These are phyloP conservation scores for Boletus smithii DNA, from an alignment of 1,284 basidiomycete genomes.

Conservation along the genomic window DNA sequence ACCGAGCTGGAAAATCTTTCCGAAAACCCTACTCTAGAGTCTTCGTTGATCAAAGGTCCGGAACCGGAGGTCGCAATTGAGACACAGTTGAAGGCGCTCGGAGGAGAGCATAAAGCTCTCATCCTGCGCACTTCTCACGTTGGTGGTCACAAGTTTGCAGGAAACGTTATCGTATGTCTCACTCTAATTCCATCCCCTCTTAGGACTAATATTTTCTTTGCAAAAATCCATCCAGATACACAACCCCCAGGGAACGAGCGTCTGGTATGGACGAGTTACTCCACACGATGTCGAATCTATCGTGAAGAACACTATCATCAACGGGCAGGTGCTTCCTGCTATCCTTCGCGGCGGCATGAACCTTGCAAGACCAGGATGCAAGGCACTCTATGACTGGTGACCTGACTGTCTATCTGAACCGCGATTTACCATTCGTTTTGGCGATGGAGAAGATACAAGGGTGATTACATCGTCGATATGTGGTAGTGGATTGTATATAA, in stretches of 20 bases:
- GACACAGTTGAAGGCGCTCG: slow-evolving; percentile 49
- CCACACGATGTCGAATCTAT: slow-evolving; percentile 85
- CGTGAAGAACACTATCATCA: slow-evolving; percentile 82
- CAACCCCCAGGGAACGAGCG: slow-evolving; percentile 76
- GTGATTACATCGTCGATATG: slow-evolving; percentile 30
- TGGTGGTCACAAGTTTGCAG: slow-evolving; percentile 88
- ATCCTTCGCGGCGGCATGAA: slow-evolving; percentile 83
- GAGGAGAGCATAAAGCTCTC: slow-evolving; percentile 57
- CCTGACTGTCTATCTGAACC: neutral
- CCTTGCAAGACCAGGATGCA: slow-evolving; percentile 62
- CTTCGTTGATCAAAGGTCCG: slow-evolving; percentile 39
- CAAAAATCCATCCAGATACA: slow-evolving; percentile 57
- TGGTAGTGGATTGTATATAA: slow-evolving; percentile 29
- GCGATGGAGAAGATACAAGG: slow-evolving; percentile 7
- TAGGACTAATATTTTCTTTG: neutral
- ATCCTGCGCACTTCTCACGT: slow-evolving; percentile 86
- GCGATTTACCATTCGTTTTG: neutral
- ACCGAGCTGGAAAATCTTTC: slow-evolving; percentile 70
- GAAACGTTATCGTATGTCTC: slow-evolving; percentile 76
- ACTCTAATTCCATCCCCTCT: neutral
- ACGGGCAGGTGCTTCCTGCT: slow-evolving; percentile 78
- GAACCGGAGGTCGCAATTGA: slow-evolving; percentile 37
- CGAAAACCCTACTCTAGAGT: slow-evolving; percentile 53
- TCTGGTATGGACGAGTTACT: slow-evolving; percentile 94
- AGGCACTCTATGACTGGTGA: slow-evolving; percentile 73